Base-by-base conservation (phyloP, 768 basidiomycete genomes). In the Podaxis pistillaris region DNA sequence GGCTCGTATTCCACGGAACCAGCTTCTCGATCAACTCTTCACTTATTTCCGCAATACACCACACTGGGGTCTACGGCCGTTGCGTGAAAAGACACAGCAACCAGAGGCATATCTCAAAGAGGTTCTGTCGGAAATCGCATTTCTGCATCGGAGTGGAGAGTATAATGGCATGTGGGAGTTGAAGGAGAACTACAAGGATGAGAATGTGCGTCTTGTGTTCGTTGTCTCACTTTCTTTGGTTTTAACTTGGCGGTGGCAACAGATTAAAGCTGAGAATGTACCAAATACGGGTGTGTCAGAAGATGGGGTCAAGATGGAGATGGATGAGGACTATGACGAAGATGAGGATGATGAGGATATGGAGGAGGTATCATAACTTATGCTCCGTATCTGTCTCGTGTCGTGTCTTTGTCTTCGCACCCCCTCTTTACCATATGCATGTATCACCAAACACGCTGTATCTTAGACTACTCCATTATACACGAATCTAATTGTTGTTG, bases 1-100 rank as follows among this genome's bases (percentile, higher is more conserved):
- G 85, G 89, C 91, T n/a, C 91, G 95, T 71, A 88, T 97, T 76
- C 93, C 93, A 5, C 83, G 89, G 59, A 90, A 94, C 75, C 90
- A 96, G 70, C 83, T 97, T 7, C 81, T 94, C 73, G 93, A 97
- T 72, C 76, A 89, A 59, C 81, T 97, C 46, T 96, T 96, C 75
- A 67, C 75, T 1, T 79, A 88, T 5, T 98, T 96, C 79, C 83
- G 85, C 63, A 87, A 93, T 64, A 83, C 83, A 49, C 83, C 88
- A n/a, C 87, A 86, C 56, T 98, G 94, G 94, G 79, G 85, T 62
- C 87, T 94, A 72, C 88, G 88, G 66, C 77, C 83, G 1, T 76
- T 94, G 58, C 85, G 91, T 47, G 89, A 93, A 69, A 85, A 83
- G 65, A 91, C 91, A 0, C 88, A 93, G 71, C 93, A 96, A 71